Percentiles rank a stretch among this genome's conserved stretches.
Evolutionary conservation across 345 rosid species (phyloP).

Genomic region (Gossypium ekmanianum): DNA sequence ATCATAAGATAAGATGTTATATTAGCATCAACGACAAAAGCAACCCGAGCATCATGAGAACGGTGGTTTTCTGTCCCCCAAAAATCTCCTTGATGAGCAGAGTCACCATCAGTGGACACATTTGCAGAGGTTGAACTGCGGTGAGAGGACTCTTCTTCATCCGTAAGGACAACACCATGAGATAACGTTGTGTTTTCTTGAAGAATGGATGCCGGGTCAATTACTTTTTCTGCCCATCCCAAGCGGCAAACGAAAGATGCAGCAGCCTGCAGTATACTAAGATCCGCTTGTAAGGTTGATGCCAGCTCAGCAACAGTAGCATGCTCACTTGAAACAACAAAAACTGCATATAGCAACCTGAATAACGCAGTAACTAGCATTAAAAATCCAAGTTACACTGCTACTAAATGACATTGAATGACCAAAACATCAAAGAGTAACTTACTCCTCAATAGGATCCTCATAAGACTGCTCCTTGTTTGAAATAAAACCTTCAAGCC

Average conservation of each 20-base stretch:
- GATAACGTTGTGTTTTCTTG: slow-evolving; percentile 50
- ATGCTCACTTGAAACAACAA: slow-evolving; percentile 94
- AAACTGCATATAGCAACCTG: slow-evolving; percentile 93
- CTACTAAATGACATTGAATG: slow-evolving; percentile 11
- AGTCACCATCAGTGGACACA: slow-evolving; percentile 55
- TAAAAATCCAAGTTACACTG: slow-evolving; percentile 17
- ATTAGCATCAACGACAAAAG: slow-evolving; percentile 94
- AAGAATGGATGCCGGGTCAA: slow-evolving; percentile 86
- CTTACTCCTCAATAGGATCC: slow-evolving; percentile 99
- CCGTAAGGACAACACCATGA: slow-evolving; percentile 53
- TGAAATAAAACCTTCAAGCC: slow-evolving; percentile 98
- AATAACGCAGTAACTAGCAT: slow-evolving; percentile 25
- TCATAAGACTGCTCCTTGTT: slow-evolving; percentile 98
- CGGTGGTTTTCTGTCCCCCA: slow-evolving; percentile 45
- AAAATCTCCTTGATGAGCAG: slow-evolving; percentile 55
- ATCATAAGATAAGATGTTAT: slow-evolving; percentile 99
- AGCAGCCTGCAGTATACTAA: slow-evolving; percentile 89
- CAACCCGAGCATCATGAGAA: slow-evolving; percentile 65
- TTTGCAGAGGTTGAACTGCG: slow-evolving; percentile 42
- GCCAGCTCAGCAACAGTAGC: slow-evolving; percentile 97
- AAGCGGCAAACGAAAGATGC: slow-evolving; percentile 97
- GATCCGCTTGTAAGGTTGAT: slow-evolving; percentile 93
- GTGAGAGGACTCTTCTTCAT: slow-evolving; percentile 62
- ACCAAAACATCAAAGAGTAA: slow-evolving; percentile 17
- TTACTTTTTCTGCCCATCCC: slow-evolving; percentile 91